Evolutionary conservation across 176 grass and related monocot species (phyloP), one percentile per base, ranked within the genome.

Genomic region (Microstegium vimineum): DNA sequence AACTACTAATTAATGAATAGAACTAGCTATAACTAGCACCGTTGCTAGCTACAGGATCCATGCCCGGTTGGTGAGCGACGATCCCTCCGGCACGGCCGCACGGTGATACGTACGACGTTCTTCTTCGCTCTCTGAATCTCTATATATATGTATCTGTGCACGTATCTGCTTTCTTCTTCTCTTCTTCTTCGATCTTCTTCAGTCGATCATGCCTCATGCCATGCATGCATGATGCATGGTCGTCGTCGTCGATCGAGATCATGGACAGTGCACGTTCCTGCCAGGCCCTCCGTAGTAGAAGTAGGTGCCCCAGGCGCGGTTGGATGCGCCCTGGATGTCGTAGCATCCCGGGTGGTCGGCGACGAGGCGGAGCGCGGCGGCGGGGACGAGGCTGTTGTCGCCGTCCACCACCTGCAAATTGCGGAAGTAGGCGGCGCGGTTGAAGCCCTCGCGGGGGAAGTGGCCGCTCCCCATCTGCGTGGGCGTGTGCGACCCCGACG

Each of bases 271-370:
- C 14, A 93, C 81, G 77, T 93, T 93, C 49, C 89, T 75, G 28
- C 94, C 94, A 0, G 94, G 91, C 2, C 94, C 94, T 23, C 94
- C 94, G 73, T 97, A 97, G 86, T 93, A 97, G 82, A 97, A 97
- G 75, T 97, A 97, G 61, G 74, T 81, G 0, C 94, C 91, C 94
- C 94, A 97, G 0, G 81, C 86, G 45, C 81, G 65, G 69, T 89
- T 97, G 23, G 14, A 78, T 0, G 81, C 89, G 1, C 94, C 94
- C 43, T 63, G 65, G 68, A 97, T 91, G 47, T 89, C 86, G 79
- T 97, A 97, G 83, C 94, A 97, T 0, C 74, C 9, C 0, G 94
- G 94, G 77, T 91, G 94, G 78, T 97, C 94, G 25, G 94, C 94
- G 67, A 87, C 86, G 30, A 94, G 84, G 4, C 73, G 81, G 43